phyloP scores from a whole-genome alignment of 805 yeast species.

The Candida bentonensis region DNA sequence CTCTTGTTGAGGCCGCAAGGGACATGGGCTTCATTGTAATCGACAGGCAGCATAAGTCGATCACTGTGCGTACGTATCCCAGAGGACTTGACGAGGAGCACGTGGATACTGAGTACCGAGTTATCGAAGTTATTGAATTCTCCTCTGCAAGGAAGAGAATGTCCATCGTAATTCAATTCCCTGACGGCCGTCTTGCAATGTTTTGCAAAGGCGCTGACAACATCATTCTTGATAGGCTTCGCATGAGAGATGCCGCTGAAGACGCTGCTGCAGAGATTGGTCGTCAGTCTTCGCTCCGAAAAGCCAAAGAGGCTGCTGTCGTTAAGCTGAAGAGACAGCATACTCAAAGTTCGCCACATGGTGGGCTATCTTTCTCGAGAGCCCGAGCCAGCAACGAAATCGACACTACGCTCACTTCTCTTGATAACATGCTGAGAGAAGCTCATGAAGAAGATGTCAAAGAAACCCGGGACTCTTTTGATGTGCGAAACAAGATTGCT shows the following conservation, averaged over 20 bases:
- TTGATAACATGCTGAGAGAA: neutral
- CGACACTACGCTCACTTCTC: neutral
- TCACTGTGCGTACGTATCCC: conserved; percentile 70
- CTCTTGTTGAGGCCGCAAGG: conserved; percentile 85
- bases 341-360: neutral
- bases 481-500: neutral
- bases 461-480: neutral
- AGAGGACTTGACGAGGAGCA: conserved; percentile 59
- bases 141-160: conserved; percentile 81
- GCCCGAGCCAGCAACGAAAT: neutral
- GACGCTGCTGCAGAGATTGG: conserved; percentile 53
- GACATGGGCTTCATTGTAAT: conserved; percentile 84
- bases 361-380: neutral
- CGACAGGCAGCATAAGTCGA: conserved; percentile 44
- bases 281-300: conserved; percentile 44
- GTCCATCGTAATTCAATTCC: conserved; percentile 74
- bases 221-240: conserved; percentile 63
- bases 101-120: conserved; percentile 50
- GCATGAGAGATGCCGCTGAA: conserved; percentile 42
- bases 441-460: neutral
- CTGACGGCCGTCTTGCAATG: conserved; percentile 60
- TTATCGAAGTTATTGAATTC: conserved; percentile 75
- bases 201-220: conserved; percentile 96
- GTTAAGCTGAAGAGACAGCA: neutral
- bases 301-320: conserved; percentile 59